Base-by-base conservation (phyloP, 331 rosid genomes). In the Pyrus hybrid region DNA sequence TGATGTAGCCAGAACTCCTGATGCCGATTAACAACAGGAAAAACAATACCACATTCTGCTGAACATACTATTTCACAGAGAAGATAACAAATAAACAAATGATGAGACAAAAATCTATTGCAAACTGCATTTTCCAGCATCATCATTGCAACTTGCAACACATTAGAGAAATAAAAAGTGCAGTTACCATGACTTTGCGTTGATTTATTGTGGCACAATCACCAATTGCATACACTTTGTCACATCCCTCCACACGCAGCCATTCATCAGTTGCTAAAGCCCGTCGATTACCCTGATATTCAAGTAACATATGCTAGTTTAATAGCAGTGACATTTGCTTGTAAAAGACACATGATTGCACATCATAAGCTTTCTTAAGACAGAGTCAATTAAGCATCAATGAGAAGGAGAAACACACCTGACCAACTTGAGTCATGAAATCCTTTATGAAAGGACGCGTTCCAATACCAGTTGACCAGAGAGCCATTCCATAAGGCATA, bases 181-280 rank as follows among this genome's bases (percentile, higher is more conserved):
- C 17, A 63, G 11, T 47, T 84, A 92, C 99, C 96, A 92, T 86
- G 89, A 94, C 97, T 90, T 83, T 94, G 33, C 99, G 93, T 86
- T 94, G 99, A 84, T 94, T 94, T 80, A 94, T 92, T 11, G 99
- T 90, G 20, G 97, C 97, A 57, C 99, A 92, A 78, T 94, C 99
- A 85, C 99, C 99, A 37, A 94, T 92, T 14, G 97, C 96, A 78
- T 92, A 94, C 74, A 94, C 82, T 60, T 80, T 85, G 79, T 82
- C 85, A 76, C 92, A 86, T 69, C 97, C 99, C 80, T 92, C 97
- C 18, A 94, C 97, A 76, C 99, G 92, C 84, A 94, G 88, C 99
- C 99, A 94, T 75, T 94, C 99, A 73, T 94, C 99, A 28, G 97
- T 92, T 20, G 97, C 97, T 57, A 94, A 73, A 58, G 90, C 99